Evolutionary conservation across 352 stramenopile species (phyloP).

Genomic region (Globisporangium spiculum): DNA sequence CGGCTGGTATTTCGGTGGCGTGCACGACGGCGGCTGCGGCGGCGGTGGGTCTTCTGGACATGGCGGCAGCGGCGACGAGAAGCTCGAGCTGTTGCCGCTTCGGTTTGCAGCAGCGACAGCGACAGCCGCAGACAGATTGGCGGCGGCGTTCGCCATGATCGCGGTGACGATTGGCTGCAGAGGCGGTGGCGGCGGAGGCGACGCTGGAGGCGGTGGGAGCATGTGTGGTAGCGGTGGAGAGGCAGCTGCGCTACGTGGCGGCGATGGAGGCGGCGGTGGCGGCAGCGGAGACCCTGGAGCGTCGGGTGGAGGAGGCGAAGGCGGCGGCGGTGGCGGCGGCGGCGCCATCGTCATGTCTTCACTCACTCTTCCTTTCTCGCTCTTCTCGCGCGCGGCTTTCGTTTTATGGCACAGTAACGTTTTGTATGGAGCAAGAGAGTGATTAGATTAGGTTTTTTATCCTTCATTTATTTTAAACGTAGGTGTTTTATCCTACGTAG

Average conservation of each 20-base stretch:
- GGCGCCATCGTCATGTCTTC: slow-evolving; percentile 4
- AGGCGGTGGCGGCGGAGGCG: slow-evolving; percentile 9
- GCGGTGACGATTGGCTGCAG: neutral
- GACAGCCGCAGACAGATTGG: neutral
- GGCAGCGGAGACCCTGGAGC: neutral
- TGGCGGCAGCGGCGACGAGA: slow-evolving; percentile 70
- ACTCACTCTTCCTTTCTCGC: neutral
- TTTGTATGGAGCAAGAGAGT: neutral
- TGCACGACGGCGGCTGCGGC: slow-evolving; percentile 55
- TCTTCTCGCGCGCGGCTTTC: neutral
- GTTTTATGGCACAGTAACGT: neutral
- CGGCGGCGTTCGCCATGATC: neutral
- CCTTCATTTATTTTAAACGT: too few relatives aligned
- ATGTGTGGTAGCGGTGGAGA: neutral
- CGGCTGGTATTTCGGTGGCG: slow-evolving; percentile 67
- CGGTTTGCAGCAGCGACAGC: neutral
- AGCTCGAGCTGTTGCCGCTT: slow-evolving; percentile 49
- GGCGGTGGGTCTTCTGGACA: slow-evolving; percentile 68
- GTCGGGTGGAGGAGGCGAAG: neutral
- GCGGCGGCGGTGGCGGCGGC: slow-evolving; percentile 1
- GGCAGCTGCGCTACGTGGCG: neutral
- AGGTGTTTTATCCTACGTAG: too few relatives aligned
- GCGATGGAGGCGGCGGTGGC: slow-evolving; percentile 1
- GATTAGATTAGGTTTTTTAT: neutral
- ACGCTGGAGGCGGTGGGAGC: neutral